A percentile compares a stretch with the other conserved stretches of the same genome.
These are phyloP conservation scores for Sporothrix luriei DNA, from an alignment of 2,329 filamentous ascomycete genomes.

Conservation along the genomic window DNA sequence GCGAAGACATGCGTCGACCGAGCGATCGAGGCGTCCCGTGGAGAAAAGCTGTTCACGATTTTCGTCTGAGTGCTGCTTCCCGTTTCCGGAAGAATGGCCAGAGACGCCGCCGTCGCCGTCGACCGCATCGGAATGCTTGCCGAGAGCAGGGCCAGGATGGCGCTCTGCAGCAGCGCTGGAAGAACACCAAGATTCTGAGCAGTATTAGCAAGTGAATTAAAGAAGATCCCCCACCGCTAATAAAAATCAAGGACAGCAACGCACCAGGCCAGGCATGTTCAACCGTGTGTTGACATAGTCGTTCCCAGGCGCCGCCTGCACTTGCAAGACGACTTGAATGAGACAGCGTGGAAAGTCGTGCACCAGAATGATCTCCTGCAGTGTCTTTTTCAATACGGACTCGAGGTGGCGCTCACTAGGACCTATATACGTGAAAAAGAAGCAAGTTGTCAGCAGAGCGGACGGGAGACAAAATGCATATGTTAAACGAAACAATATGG, in stretches of 20 bases:
- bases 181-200: constrained; percentile 74
- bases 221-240: too few relatives aligned
- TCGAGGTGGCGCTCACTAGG: constrained; percentile 82
- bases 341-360: constrained; percentile 75
- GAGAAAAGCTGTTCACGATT: constrained; percentile 63
- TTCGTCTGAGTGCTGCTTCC: constrained; percentile 45
- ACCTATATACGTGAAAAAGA: constrained; percentile 49
- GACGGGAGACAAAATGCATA: constrained; percentile 27
- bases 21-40: constrained; percentile 62
- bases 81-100: constrained; percentile 64
- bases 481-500: constrained; percentile 29
- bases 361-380: constrained; percentile 73
- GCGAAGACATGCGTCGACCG: constrained; percentile 79
- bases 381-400: constrained; percentile 68
- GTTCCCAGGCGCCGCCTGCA: constrained; percentile 69
- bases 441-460: constrained; percentile 32
- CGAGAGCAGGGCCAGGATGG: constrained; percentile 76
- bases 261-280: constrained; percentile 62
- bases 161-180: constrained; percentile 78
- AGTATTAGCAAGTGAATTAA: neutral
- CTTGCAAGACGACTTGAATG: constrained; percentile 80
- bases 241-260: neutral
- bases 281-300: constrained; percentile 64
- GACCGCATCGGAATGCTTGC: constrained; percentile 78
- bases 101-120: constrained; percentile 66